phyloP scores from a whole-genome alignment of 2,329 filamentous ascomycete genomes.

The Pseudogymnoascus sp. region DNA sequence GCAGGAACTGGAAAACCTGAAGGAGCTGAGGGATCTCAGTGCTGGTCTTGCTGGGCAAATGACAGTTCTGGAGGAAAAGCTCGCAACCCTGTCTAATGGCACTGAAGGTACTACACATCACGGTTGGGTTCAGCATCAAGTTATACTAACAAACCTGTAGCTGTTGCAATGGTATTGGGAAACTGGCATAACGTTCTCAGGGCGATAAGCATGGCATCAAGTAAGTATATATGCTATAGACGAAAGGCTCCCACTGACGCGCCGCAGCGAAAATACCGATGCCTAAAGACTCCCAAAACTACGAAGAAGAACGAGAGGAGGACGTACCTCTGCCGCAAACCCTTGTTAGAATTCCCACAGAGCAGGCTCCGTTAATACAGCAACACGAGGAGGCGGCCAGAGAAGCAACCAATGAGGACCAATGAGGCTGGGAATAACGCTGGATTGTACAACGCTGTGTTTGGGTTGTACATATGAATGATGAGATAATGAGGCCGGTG shows the following conservation, averaged over 20 bases:
- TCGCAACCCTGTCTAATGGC: constrained; percentile 70
- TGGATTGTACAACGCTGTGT: neutral
- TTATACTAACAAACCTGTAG: constrained; percentile 36
- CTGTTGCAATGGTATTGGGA: constrained; percentile 73
- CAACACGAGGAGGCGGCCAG: constrained; percentile 46
- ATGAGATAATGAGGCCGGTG: neutral
- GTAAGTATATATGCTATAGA: constrained; percentile 41
- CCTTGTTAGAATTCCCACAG: constrained; percentile 75
- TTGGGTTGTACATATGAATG: neutral
- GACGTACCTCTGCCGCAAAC: constrained; percentile 64
- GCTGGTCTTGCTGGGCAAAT: constrained; percentile 74
- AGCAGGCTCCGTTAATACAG: constrained; percentile 61
- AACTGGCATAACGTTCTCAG: constrained; percentile 85
- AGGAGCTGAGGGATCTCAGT: constrained; percentile 70
- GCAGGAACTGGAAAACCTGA: constrained; percentile 71
- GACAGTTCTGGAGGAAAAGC: constrained; percentile 71
- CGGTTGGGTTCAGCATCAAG: neutral
- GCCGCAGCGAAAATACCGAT: constrained; percentile 60
- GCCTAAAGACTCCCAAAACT: constrained; percentile 39
- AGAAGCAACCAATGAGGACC: neutral
- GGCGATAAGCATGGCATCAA: constrained; percentile 79
- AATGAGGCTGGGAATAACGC: neutral
- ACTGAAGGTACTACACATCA: constrained; percentile 57
- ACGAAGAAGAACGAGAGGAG: constrained; percentile 32
- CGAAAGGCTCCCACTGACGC: constrained; percentile 15